Evolutionary conservation across 2,329 filamentous ascomycete species (phyloP).

Genomic region (Botrytis elliptica): DNA sequence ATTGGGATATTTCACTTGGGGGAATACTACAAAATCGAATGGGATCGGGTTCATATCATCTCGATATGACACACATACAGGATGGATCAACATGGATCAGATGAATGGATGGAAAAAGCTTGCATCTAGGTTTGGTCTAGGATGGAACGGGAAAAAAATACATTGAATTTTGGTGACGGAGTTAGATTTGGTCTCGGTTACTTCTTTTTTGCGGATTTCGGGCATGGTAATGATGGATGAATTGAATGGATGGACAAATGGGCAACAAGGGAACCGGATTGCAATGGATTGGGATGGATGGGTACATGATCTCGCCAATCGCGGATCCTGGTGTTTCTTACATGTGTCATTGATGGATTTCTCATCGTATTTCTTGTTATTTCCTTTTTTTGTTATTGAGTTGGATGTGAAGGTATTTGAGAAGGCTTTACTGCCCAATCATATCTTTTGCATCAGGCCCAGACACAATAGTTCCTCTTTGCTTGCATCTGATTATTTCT

Average conservation of each 20-base stretch:
- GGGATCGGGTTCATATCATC: background rate
- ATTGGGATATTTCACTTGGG: constrained; percentile 3
- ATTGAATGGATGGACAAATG: constrained; percentile 9
- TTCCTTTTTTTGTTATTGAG: background rate
- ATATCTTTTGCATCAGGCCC: background rate
- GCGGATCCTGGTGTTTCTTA: constrained; percentile 18
- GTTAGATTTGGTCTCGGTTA: background rate
- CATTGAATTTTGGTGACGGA: constrained; percentile 6
- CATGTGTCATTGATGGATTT: background rate
- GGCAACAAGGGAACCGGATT: background rate
- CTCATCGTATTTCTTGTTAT: constrained; percentile 1
- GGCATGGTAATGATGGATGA: constrained; percentile 12
- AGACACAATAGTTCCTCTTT: constrained; percentile 7
- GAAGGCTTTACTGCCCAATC: background rate
- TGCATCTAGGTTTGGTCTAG: constrained; percentile 17
- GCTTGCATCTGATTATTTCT: constrained; percentile 15
- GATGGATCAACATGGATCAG: background rate
- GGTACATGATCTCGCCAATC: constrained; percentile 16
- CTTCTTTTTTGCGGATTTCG: background rate
- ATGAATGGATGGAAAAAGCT: constrained; percentile 7
- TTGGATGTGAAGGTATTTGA: background rate
- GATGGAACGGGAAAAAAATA: constrained; percentile 9
- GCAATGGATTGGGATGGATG: background rate
- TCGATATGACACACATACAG: background rate
- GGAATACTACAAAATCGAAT: constrained; percentile 16